Evolutionary conservation across 176 grass and related monocot species (phyloP).

Genomic region (Avena insularis): DNA sequence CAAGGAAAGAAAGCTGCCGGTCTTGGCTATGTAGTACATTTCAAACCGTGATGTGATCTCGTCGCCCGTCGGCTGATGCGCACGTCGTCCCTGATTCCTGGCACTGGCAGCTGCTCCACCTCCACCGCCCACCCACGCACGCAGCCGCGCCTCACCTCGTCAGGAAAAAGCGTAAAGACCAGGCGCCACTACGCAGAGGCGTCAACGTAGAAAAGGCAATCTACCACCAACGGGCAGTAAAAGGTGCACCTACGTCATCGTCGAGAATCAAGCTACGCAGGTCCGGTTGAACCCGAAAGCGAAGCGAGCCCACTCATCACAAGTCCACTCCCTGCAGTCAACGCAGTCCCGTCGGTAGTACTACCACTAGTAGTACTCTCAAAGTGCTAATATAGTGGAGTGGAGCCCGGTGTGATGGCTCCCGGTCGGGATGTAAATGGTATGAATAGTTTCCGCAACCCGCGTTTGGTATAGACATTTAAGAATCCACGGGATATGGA

Average conservation of each 20-base stretch:
- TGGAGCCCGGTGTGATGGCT: no score
- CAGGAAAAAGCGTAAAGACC: neutral
- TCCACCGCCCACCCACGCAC: neutral
- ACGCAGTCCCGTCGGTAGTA: neutral
- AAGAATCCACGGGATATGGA: no score
- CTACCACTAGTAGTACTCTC: neutral
- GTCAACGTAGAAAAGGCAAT: neutral
- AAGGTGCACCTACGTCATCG: neutral
- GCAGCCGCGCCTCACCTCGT: neutral
- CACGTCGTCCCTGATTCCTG: neutral
- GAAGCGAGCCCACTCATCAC: neutral
- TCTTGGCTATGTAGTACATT: no score
- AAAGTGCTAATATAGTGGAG: no score
- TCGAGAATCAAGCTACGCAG: no score
- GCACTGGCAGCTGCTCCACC: neutral
- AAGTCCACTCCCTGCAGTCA: slow-evolving; percentile 29
- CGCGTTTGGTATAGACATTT: no score
- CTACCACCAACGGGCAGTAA: neutral
- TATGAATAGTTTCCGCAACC: no score
- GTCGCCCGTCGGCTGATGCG: neutral
- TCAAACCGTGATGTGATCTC: no score
- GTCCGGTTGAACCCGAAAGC: no score
- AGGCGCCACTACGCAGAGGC: neutral
- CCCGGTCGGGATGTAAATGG: no score
- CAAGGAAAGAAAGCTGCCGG: no score